Conservation (phyloP, 2,329 filamentous ascomycete species). For the Aureobasidium sp. region DNA sequence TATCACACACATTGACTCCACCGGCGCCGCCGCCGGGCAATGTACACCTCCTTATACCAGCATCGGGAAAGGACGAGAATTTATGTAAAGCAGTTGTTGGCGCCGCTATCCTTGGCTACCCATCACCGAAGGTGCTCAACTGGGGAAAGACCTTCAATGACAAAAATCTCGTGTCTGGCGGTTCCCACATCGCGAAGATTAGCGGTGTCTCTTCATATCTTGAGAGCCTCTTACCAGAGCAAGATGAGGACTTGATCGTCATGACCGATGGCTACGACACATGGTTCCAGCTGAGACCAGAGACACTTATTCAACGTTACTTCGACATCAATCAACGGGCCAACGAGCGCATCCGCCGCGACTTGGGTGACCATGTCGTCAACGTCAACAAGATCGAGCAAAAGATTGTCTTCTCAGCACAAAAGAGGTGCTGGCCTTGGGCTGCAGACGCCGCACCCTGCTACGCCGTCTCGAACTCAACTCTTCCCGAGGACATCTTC, state of each 20-base stretch:
- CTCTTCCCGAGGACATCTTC: constrained; percentile 43
- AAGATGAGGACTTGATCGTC: constrained; percentile 51
- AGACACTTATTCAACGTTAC: constrained; percentile 58
- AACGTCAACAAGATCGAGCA: constrained; percentile 39
- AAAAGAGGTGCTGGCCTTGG: constrained; percentile 47
- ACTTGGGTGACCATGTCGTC: constrained; percentile 18
- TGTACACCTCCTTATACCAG: constrained; percentile 6
- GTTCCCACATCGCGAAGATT: constrained; percentile 25
- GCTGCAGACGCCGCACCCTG: constrained; percentile 42
- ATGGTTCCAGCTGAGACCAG: constrained; percentile 58
- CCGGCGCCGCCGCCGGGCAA: background rate
- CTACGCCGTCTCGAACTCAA: constrained; percentile 46
- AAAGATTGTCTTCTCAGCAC: constrained; percentile 50
- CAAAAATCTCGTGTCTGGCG: background rate
- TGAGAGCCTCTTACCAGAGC: constrained; percentile 20
- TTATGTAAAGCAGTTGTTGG: constrained; percentile 24
- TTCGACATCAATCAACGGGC: constrained; percentile 35
- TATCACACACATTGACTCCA: background rate
- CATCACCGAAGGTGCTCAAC: constrained; percentile 23
- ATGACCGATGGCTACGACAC: constrained; percentile 58
- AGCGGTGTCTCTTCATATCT: constrained; percentile 23
- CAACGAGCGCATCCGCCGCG: constrained; percentile 42
- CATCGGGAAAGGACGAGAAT: constrained; percentile 12
- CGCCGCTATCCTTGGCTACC: constrained; percentile 23
- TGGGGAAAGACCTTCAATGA: constrained; percentile 19